Conservation (phyloP, 2,329 filamentous ascomycete species). For the Penicillium sp. region DNA sequence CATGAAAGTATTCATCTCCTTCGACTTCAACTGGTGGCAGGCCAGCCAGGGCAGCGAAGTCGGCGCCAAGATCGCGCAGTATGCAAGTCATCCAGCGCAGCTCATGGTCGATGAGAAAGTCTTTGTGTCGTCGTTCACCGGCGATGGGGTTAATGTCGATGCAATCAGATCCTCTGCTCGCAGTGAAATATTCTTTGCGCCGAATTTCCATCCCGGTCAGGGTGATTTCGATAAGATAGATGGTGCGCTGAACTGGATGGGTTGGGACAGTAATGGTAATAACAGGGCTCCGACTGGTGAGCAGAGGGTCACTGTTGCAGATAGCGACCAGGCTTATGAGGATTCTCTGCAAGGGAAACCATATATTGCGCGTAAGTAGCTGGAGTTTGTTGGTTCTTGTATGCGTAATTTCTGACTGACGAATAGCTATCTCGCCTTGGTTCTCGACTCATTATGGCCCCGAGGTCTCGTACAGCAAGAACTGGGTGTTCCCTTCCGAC, state of each 20-base stretch:
- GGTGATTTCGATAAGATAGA: slow-evolving; percentile 41
- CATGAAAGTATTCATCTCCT: slow-evolving; percentile 58
- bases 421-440: slow-evolving; percentile 46
- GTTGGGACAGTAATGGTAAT: slow-evolving; percentile 43
- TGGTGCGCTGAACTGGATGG: slow-evolving; percentile 46
- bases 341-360: slow-evolving; percentile 39
- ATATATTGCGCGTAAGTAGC: slow-evolving; percentile 48
- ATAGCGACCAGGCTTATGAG: slow-evolving; percentile 37
- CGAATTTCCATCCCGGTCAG: slow-evolving; percentile 49
- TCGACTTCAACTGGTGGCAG: slow-evolving; percentile 54
- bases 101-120: slow-evolving; percentile 50
- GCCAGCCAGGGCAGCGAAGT: slow-evolving; percentile 39
- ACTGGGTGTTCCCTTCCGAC: slow-evolving; percentile 51
- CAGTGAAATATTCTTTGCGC: slow-evolving; percentile 48
- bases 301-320: slow-evolving; percentile 41
- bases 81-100: slow-evolving; percentile 45
- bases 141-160: slow-evolving; percentile 47
- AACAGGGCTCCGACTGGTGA: slow-evolving; percentile 50
- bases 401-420: neutral
- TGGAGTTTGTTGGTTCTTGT: neutral
- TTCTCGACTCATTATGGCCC: slow-evolving; percentile 52
- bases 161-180: slow-evolving; percentile 46
- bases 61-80: slow-evolving; percentile 48
- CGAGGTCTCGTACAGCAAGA: slow-evolving; percentile 49
- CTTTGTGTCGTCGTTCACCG: slow-evolving; percentile 55